These are phyloP conservation scores for Auriscalpium microsporum DNA, from an alignment of 768 basidiomycete species.

Conservation along the genomic window DNA sequence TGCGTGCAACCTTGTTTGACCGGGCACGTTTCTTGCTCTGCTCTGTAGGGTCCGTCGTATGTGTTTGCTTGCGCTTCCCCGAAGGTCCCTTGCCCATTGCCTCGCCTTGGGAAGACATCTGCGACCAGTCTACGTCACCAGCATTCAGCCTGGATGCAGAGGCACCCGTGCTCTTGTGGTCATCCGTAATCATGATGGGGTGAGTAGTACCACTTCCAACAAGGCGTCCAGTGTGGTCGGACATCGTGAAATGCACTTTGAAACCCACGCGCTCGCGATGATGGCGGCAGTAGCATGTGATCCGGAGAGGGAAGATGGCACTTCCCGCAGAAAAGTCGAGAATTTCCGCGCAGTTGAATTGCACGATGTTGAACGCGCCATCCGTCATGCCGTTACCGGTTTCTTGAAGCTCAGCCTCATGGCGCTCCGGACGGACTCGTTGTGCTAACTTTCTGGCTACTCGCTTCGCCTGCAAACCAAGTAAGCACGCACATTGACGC, in stretches of 20 bases:
- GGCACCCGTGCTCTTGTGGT: constrained; percentile 75
- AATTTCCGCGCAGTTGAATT: constrained; percentile 90
- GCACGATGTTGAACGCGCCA: constrained; percentile 78
- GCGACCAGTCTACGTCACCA: constrained; percentile 42
- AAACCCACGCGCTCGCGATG: constrained; percentile 97
- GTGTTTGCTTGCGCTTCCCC: constrained; percentile 43
- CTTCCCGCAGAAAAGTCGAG: constrained; percentile 86
- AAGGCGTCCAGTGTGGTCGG: constrained; percentile 68
- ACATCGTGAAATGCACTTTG: constrained; percentile 80
- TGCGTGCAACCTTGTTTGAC: constrained; percentile 22
- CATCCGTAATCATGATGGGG: constrained; percentile 98
- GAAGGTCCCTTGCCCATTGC: constrained; percentile 2
- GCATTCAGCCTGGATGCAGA: constrained; percentile 16
- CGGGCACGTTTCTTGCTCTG: constrained; percentile 53
- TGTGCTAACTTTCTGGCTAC: constrained; percentile 84
- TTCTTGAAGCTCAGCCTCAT: constrained; percentile 64
- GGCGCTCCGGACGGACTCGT: constrained; percentile 68
- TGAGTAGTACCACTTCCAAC: constrained; percentile 77
- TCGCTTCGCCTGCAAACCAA: constrained; percentile 63
- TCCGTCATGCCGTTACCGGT: constrained; percentile 43
- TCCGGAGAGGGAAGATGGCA: constrained; percentile 82
- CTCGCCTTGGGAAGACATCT: constrained; percentile 10
- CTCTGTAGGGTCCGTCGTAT: constrained; percentile 17
- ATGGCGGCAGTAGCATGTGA: constrained; percentile 98
- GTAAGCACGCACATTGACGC: constrained; percentile 7